Base-by-base conservation (phyloP, 2,329 filamentous ascomycete genomes). In the Botrytis sinoallii region DNA sequence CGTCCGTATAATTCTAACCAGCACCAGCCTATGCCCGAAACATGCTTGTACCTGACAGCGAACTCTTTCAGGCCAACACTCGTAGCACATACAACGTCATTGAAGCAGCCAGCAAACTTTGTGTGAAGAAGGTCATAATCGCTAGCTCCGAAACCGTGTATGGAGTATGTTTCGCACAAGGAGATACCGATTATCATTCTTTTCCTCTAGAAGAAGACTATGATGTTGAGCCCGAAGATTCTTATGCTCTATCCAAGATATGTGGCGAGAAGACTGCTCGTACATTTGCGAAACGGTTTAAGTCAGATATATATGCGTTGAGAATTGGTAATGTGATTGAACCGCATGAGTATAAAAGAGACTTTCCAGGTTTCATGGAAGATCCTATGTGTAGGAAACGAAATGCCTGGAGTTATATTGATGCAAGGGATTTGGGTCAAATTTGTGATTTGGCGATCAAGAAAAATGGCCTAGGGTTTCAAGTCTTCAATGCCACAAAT, bases 131-230 rank as follows among this genome's bases (percentile, higher is more conserved):
- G 78, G 86, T 91, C 77, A 84, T 91, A 77, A 85, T 29, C 66
- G 89, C 89, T 2, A 86, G 84, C 73, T 86, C 84, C 32, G 87
- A 90, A 77, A 89, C 88, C 0, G 87, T 86, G 0, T 91, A 91
- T 77, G 89, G 88, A 29, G 88, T 90, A 0, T 89, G 87, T 76
- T 91, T 89, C 77, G 85, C 86, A 0, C 87, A 91, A 76, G 89
- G 89, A 3, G 76, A 89, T 74, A 80, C 85, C 8, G 85, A 88
- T 46, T 91, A 87, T 77, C 83, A 86, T 29, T 84, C 84, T 10
- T 90, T 91, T 0, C 52, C 52, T 29, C 52, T 57, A 8, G 85
- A 88, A 38, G 89, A 91, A 78, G 84, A 87, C 55, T 85, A 86
- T 75, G 88, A 91, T 77, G 83, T 86, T 8, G 75, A 79, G 70